Evolutionary conservation across 306 rosid genomes (phyloP), one percentile per base, ranked within the genome.

Genomic region (Luffa acutangula): DNA sequence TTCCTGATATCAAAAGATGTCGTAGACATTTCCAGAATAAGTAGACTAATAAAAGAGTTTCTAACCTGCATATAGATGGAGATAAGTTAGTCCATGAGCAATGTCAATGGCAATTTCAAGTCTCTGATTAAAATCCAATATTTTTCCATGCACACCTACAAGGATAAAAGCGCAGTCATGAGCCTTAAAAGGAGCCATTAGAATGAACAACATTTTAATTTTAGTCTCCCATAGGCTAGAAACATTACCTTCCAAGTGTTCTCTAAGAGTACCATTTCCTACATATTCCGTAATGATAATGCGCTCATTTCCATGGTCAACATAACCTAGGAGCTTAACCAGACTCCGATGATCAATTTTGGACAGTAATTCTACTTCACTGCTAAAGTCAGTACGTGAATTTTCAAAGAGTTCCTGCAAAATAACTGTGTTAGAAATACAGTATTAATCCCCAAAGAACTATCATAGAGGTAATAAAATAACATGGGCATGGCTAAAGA

Each of bases 11-110:
- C 14, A 51, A 51, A 46, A 51, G 31, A 51, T 4, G n/a, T 17
- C 45, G 7, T 64, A 9, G 63, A 52, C 48, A 18, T 14, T 53
- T 33, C 36, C 36, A 60, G 36, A 62, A 34, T 76, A 37, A 82
- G 36, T 49, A 4, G 13, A 54, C 77, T 31, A 78, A 70, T 36
- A 9, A 20, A 56, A 66, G 81, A 83, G 75, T 52, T 70, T 58
- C 84, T 86, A 81, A 93, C 99, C 99, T 76, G 97, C 90, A 83
- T 96, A 96, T 37, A 79, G 83, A 85, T 96, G 99, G 80, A 96
- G 90, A 86, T 93, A 96, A 83, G 96, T 96, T 70, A 96, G 86
- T 79, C 90, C 99, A 87, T 96, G 99, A 84, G 99, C 98, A 87
- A 96, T 89, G 85, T 96, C 99, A 74, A 96, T 96, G 72, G 98